Evolutionary conservation across 2,329 filamentous ascomycete genomes (phyloP).

Genomic region (Penicillium sp.): DNA sequence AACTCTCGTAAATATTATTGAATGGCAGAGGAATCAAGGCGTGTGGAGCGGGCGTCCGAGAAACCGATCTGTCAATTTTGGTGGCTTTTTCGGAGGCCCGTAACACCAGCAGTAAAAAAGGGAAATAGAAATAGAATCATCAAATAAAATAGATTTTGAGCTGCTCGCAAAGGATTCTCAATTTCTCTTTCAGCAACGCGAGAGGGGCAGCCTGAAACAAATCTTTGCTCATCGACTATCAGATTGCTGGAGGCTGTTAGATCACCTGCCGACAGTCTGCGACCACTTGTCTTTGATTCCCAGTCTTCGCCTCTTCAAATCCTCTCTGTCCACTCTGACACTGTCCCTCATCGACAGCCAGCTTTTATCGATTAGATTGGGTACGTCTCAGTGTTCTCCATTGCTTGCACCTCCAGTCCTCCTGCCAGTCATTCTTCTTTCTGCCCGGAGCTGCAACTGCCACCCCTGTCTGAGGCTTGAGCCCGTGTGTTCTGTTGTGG

Average conservation of each 20-base stretch:
- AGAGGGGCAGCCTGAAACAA: not conserved
- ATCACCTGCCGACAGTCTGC: not conserved
- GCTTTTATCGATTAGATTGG: constrained; percentile 4
- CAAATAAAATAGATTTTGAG: not conserved
- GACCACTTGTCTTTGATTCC: not conserved
- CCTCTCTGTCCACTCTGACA: not conserved
- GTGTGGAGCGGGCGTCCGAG: constrained; percentile 1
- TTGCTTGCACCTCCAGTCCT: not conserved
- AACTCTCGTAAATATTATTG: not conserved
- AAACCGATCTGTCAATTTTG: constrained; percentile 37
- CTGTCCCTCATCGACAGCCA: not conserved
- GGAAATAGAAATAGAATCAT: constrained; percentile 5
- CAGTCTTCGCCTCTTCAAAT: not conserved
- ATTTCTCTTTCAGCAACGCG: not conserved
- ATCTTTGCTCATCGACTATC: not conserved
- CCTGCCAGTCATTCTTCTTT: not conserved
- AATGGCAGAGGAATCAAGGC: constrained; percentile 16
- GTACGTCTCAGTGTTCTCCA: not conserved
- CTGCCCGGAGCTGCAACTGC: not conserved
- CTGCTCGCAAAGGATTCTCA: not conserved
- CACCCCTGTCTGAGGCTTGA: not conserved
- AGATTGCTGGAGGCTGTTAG: not conserved
- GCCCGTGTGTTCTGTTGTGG: not conserved
- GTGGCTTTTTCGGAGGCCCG: constrained; percentile 25
- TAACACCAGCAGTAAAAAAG: constrained; percentile 8